These are phyloP conservation scores for Clavariopsis aquatica DNA, from an alignment of 495 filamentous ascomycete genomes.

Conservation along the genomic window DNA sequence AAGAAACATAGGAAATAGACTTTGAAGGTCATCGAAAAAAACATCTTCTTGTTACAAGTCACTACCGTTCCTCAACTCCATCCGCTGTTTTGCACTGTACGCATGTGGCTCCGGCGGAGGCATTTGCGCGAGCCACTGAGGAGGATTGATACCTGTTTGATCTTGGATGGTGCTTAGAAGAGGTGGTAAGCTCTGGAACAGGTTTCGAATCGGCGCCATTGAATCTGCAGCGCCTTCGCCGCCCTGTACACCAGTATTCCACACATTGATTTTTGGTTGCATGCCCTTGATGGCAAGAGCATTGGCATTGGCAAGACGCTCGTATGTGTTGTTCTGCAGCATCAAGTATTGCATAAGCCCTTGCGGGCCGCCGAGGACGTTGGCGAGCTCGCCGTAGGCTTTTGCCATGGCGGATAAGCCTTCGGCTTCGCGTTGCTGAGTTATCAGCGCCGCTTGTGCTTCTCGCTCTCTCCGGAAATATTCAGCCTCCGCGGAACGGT, in stretches of 20 bases:
- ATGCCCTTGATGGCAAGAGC: slow-evolving; percentile 72
- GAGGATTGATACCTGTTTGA: slow-evolving; percentile 75
- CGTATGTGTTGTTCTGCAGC: slow-evolving; percentile 68
- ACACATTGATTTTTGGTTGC: slow-evolving; percentile 83
- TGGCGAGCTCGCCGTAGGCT: slow-evolving; percentile 67
- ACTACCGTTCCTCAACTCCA: slow-evolving; percentile 19
- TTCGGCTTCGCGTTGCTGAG: slow-evolving; percentile 70
- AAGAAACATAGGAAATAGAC: no score
- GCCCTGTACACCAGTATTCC: slow-evolving; percentile 68
- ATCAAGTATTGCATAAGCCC: slow-evolving; percentile 73
- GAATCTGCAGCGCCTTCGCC: slow-evolving; percentile 47
- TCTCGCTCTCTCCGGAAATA: slow-evolving; percentile 42
- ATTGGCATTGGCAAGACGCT: slow-evolving; percentile 66
- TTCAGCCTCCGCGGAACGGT: slow-evolving; percentile 31
- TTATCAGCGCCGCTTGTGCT: slow-evolving; percentile 63
- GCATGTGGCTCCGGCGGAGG: slow-evolving; percentile 49
- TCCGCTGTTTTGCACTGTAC: slow-evolving; percentile 3
- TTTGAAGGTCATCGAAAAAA: no score
- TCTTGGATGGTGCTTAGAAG: slow-evolving; percentile 80
- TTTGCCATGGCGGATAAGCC: slow-evolving; percentile 73
- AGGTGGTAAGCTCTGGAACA: slow-evolving; percentile 78
- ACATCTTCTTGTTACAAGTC: background rate
- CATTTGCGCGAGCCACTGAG: slow-evolving; percentile 65
- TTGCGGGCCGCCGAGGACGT: slow-evolving; percentile 73
- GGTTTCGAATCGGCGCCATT: slow-evolving; percentile 54